Evolutionary conservation across 179 eudicot genomes (phyloP).

Genomic region (Patellifolia procumbens): DNA sequence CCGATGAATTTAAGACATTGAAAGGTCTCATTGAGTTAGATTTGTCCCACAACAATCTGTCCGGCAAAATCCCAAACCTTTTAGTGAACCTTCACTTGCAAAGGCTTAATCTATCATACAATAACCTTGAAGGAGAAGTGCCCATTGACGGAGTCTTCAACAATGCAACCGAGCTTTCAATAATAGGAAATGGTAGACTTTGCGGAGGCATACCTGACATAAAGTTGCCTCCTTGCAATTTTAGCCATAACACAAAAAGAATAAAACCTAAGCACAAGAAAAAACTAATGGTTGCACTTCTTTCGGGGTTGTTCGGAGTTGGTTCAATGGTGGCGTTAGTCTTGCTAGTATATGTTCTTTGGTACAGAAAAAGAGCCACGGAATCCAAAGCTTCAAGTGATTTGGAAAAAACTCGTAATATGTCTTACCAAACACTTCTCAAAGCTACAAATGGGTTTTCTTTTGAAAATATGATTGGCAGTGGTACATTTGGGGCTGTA

Average conservation of each 20-base stretch:
- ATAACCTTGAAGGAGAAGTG: constrained; percentile 37
- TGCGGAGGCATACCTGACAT: constrained; percentile 40
- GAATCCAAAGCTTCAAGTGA: background rate
- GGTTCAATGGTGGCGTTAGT: background rate
- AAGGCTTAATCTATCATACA: constrained; percentile 32
- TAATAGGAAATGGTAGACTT: constrained; percentile 28
- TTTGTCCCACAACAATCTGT: constrained; percentile 38
- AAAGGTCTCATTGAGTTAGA: constrained; percentile 20
- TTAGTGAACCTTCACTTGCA: constrained; percentile 14
- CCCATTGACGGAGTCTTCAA: constrained; percentile 35
- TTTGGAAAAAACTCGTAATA: background rate
- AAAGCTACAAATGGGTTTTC: no score
- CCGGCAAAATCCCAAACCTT: constrained; percentile 27
- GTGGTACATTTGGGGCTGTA: no score
- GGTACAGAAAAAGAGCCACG: background rate
- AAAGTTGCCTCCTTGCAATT: constrained; percentile 26
- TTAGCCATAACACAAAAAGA: background rate
- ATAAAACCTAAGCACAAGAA: background rate
- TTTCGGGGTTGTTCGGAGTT: background rate
- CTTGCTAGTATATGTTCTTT: background rate
- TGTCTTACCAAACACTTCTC: no score
- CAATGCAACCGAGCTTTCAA: constrained; percentile 24
- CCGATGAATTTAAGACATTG: constrained; percentile 6
- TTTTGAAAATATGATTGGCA: no score
- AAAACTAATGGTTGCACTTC: background rate